A percentile compares a stretch with the other conserved stretches of the same genome.
Evolutionary conservation across 2,329 filamentous ascomycete species (phyloP).

Genomic region (Aspergillus novofumigatus): DNA sequence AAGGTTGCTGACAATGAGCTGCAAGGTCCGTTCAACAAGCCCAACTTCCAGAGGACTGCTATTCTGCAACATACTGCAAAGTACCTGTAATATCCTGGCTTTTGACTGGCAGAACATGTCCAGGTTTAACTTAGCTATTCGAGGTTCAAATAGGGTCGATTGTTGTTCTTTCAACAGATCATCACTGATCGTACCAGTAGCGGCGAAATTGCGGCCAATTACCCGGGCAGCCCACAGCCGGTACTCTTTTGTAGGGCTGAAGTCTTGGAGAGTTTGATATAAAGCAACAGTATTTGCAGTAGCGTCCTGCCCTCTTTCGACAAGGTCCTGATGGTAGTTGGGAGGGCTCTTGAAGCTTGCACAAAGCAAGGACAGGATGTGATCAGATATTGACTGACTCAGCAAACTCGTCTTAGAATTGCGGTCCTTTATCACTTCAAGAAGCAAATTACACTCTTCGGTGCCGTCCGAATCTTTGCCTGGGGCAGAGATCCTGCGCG

Average conservation of each 20-base stretch:
- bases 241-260: constrained; percentile 63
- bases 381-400: constrained; percentile 59
- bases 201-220: constrained; percentile 76
- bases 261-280: constrained; percentile 70
- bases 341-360: constrained; percentile 64
- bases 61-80: constrained; percentile 59
- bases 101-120: constrained; percentile 48
- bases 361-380: constrained; percentile 54
- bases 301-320: constrained; percentile 64
- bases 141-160: constrained; percentile 19
- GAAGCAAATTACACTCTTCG: constrained; percentile 72
- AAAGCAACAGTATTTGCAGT: constrained; percentile 61
- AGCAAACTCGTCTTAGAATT: constrained; percentile 60
- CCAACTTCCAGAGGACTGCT: constrained; percentile 48
- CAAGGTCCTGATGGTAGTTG: constrained; percentile 60
- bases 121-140: constrained; percentile 3
- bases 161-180: constrained; percentile 44
- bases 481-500: constrained; percentile 61
- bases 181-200: constrained; percentile 61
- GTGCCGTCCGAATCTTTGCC: constrained; percentile 67
- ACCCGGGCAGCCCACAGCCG: constrained; percentile 80
- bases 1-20: constrained; percentile 38
- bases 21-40: constrained; percentile 43
- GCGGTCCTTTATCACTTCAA: constrained; percentile 75
- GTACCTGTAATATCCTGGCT: constrained; percentile 56